phyloP scores from a whole-genome alignment of 495 filamentous ascomycete species.

The Astrocystis sublimbata region DNA sequence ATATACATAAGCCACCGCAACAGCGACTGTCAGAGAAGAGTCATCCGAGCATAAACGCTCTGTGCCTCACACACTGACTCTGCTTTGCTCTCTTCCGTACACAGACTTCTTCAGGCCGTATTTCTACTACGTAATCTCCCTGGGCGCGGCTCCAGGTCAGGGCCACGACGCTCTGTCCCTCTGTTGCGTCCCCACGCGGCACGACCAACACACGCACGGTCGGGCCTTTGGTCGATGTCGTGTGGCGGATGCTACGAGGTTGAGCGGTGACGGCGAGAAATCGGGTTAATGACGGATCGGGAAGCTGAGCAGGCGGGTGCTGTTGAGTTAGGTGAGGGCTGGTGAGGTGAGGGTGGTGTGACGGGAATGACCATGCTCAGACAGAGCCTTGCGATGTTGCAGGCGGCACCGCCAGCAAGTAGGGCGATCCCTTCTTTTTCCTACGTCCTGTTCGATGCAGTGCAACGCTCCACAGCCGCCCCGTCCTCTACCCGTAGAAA shows the following conservation, averaged over 20 bases:
- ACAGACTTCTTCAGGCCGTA: background rate
- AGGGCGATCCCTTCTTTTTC: background rate
- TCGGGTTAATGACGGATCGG: slow-evolving; percentile 8
- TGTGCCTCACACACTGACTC: too few species aligned
- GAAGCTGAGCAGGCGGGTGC: slow-evolving; percentile 8
- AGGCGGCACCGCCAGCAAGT: background rate
- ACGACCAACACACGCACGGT: background rate
- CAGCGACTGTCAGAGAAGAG: background rate
- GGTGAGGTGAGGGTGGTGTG: slow-evolving; percentile 19
- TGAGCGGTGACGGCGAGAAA: slow-evolving; percentile 1
- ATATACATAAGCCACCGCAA: slow-evolving; percentile 8
- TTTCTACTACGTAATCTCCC: slow-evolving; percentile 1
- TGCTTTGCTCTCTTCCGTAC: too few species aligned
- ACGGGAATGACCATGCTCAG: slow-evolving; percentile 6
- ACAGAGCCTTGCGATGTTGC: slow-evolving; percentile 7
- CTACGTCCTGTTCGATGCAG: background rate
- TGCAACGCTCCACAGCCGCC: background rate
- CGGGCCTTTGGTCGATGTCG: slow-evolving; percentile 2
- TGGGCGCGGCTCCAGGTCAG: background rate
- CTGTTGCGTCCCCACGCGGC: background rate
- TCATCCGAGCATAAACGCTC: too few species aligned
- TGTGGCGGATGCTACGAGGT: background rate
- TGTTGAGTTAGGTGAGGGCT: too few species aligned
- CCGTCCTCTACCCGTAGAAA: too few species aligned
- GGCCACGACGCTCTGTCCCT: background rate